Conservation (phyloP, 192 early-diverging fungal genomes). For the Phycomyces nitens region DNA sequence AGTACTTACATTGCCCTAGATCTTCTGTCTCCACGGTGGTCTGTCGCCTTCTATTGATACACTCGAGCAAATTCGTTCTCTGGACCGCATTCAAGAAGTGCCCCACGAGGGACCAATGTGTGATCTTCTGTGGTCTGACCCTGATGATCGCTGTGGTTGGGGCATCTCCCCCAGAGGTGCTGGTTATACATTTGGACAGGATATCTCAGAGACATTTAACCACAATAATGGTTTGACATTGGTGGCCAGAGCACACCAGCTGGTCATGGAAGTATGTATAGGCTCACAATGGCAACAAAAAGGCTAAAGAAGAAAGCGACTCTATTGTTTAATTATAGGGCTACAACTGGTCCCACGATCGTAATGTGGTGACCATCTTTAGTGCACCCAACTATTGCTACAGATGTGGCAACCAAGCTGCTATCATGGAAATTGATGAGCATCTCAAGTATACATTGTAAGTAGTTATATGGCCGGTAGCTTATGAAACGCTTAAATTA, state of each 20-base stretch:
- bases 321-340: constrained; percentile 54
- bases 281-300: background rate
- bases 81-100: constrained; percentile 93
- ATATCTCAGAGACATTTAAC: constrained; percentile 84
- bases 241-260: constrained; percentile 93
- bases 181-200: constrained; percentile 87
- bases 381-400: constrained; percentile 99
- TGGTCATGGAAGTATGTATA: constrained; percentile 75
- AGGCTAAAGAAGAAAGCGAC: too few species aligned
- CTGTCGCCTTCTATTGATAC: constrained; percentile 91
- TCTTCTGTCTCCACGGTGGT: constrained; percentile 99
- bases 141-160: constrained; percentile 85
- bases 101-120: constrained; percentile 87
- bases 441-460: constrained; percentile 98
- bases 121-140: constrained; percentile 86
- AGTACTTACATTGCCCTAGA: constrained; percentile 39
- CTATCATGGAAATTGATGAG: constrained; percentile 99
- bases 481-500: background rate
- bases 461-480: constrained; percentile 21
- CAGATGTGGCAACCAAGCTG: constrained; percentile 99
- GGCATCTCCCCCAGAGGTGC: constrained; percentile 85
- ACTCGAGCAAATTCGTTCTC: constrained; percentile 89
- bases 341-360: constrained; percentile 98
- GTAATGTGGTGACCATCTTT: constrained; percentile 99
- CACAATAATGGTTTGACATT: constrained; percentile 95